phyloP scores from a whole-genome alignment of 176 grass and related monocot genomes.

The Triticum timopheevii region DNA sequence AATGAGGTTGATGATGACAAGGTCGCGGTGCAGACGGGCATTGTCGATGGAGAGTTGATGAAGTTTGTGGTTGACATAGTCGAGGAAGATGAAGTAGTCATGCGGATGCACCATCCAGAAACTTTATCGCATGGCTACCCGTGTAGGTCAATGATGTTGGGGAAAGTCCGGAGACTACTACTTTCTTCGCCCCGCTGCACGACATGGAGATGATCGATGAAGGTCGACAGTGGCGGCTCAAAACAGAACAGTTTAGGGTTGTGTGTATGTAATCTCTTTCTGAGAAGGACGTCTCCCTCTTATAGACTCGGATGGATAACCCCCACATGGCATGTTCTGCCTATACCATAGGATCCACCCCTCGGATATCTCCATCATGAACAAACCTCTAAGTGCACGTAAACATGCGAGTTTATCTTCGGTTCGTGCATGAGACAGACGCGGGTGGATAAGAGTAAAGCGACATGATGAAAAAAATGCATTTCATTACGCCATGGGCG shows the following conservation, averaged over 20 bases:
- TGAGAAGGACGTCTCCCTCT: background rate
- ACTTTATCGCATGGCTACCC: background rate
- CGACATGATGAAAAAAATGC: background rate
- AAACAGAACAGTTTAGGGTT: background rate
- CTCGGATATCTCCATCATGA: background rate
- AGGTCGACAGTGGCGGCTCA: background rate
- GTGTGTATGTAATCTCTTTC: background rate
- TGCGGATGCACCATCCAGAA: background rate
- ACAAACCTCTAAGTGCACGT: background rate
- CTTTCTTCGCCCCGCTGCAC: background rate
- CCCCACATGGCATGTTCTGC: background rate
- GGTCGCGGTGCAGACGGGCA: background rate
- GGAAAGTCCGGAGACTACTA: background rate
- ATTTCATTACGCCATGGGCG: background rate
- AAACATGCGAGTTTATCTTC: background rate
- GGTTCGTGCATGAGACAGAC: background rate
- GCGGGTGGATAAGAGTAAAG: background rate
- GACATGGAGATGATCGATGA: background rate
- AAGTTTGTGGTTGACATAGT: background rate
- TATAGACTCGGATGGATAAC: background rate
- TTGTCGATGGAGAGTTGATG: background rate
- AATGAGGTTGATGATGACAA: background rate
- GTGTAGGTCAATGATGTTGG: background rate
- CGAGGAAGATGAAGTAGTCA: background rate
- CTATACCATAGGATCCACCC: background rate